Base-by-base conservation (phyloP, 2,329 filamentous ascomycete species). In the Paecilomyces dactylethromorphus region DNA sequence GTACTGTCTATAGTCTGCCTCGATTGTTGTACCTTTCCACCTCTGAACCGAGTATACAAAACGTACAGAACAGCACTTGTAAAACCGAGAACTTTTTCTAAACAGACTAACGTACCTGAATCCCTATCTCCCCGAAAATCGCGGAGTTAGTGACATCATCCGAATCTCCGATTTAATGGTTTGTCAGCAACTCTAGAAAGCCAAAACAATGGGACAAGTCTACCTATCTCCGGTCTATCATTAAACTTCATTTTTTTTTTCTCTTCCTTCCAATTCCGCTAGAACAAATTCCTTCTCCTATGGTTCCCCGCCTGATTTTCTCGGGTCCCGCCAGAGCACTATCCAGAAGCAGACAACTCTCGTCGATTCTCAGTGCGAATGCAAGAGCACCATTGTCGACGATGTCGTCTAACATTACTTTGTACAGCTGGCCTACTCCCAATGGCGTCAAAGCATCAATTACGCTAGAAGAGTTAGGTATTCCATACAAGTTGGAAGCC, bases 361-460 rank as follows among this genome's bases (percentile, higher is more conserved):
- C 35, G 13, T 45, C 35, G 5, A 45, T n/a, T 45, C 35, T 45
- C 35, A n/a, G 35, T 4, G 35, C 35, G 8, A 18, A 4, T 18
- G 13, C 35, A 18, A 45, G 15, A n/a, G 15, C 13, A n/a, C 35
- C 35, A n/a, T 45, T 45, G 18, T n/a, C 35, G 35, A 45, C 35
- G 15, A 6, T 18, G 15, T 45, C 35, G 35, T 45, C 35, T 8
- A 45, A 45, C 18, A 71, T 74, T 55, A 71, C 67, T 6, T 64
- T 73, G 4, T 73, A 72, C 57, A 67, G 64, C 51, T 71, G 64
- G 57, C 54, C 62, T 21, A 72, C 70, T 11, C 65, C 72, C 2
- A 73, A 74, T 59, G 72, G 73, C 21, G 61, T 74, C 58, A 76
- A 76, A 55, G 68, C 65, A 4, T 72, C 69, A 21, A 75, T 76